Base-by-base conservation (phyloP, 2,329 filamentous ascomycete genomes). In the Penicillium sp. region DNA sequence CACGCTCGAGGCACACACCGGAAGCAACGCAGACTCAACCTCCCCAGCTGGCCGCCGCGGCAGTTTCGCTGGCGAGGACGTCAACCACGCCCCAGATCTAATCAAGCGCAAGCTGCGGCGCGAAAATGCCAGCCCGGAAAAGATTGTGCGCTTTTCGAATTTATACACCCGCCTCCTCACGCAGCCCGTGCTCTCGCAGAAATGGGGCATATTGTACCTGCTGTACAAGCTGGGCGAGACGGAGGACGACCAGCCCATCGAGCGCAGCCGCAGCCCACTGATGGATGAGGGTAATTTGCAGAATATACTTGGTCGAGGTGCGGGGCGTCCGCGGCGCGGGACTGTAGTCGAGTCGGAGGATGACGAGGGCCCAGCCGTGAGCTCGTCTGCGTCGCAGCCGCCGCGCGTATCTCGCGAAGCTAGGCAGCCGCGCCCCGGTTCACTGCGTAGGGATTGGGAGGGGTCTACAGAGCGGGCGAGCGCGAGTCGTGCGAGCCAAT, bases 181-280 rank as follows among this genome's bases (percentile, higher is more conserved):
- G n/a, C 87, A 97, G 65, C 93, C 93, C 0, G 93, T 98, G 6
- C 83, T 99, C 46, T 90, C 91, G 69, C 90, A 96, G 76, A 99
- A 99, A 83, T 98, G 93, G 92, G 92, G 90, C 3, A 97, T 99
- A 65, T 82, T 99, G 19, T 96, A 96, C 73, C 87, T 99, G 43
- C 85, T 99, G 43, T 90, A 95, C 73, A 88, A 91, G 68, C 84
- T 97, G 50, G 87, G 91, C 85, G 50, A 73, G n/a, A 65, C 62
- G n/a, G 54, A 63, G 9, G 66, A 69, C 33, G 65, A 61, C 27
- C 69, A 71, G 16, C 69, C 67, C 4, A 70, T 64, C 46, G 70
- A 62, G 37, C 56, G 69, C 13, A 70, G 69, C 55, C 68, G 76
- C 33, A 78, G 75, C 58, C 77, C 77, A n/a, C 63, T 73, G 52